Evolutionary conservation across 2,329 filamentous ascomycete genomes (phyloP).

Genomic region (Aspergillus latus): DNA sequence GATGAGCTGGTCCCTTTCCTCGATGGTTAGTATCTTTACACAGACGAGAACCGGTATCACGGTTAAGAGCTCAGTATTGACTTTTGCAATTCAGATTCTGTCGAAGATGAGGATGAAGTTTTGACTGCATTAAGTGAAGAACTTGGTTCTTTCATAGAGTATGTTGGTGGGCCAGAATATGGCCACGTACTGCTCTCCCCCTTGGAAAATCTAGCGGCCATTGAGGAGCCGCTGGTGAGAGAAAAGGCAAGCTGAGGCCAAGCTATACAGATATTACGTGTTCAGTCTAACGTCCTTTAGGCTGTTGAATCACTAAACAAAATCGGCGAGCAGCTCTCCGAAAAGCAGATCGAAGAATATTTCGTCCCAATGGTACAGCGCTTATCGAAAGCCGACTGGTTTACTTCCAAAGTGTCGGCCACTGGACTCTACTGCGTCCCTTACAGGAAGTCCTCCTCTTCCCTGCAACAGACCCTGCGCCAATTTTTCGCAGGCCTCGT

Average conservation of each 20-base stretch:
- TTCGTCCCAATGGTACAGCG: constrained; percentile 95
- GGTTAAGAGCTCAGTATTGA: constrained; percentile 21
- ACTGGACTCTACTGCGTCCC: constrained; percentile 92
- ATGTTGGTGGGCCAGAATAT: constrained; percentile 90
- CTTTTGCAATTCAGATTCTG: constrained; percentile 70
- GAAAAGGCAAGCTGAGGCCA: constrained; percentile 72
- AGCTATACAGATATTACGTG: constrained; percentile 4
- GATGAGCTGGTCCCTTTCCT: constrained; percentile 99
- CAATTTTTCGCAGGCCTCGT: constrained; percentile 91
- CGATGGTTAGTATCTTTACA: constrained; percentile 69
- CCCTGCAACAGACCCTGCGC: constrained; percentile 86
- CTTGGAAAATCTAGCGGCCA: constrained; percentile 94
- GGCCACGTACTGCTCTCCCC: constrained; percentile 96
- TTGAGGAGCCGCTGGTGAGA: constrained; percentile 94
- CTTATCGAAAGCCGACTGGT: constrained; percentile 99
- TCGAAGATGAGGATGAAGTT: constrained; percentile 98
- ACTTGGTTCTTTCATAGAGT: constrained; percentile 94
- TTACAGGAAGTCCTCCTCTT: constrained; percentile 84
- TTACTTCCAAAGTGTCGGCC: constrained; percentile 97
- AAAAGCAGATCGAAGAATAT: constrained; percentile 92
- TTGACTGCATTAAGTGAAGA: constrained; percentile 96
- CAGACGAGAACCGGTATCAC: constrained; percentile 9
- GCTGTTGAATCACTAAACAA: constrained; percentile 99
- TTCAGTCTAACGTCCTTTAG: constrained; percentile 48
- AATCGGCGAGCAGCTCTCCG: constrained; percentile 89